phyloP scores from a whole-genome alignment of 2,329 filamentous ascomycete genomes.

The Purpureocillium lavendulum region DNA sequence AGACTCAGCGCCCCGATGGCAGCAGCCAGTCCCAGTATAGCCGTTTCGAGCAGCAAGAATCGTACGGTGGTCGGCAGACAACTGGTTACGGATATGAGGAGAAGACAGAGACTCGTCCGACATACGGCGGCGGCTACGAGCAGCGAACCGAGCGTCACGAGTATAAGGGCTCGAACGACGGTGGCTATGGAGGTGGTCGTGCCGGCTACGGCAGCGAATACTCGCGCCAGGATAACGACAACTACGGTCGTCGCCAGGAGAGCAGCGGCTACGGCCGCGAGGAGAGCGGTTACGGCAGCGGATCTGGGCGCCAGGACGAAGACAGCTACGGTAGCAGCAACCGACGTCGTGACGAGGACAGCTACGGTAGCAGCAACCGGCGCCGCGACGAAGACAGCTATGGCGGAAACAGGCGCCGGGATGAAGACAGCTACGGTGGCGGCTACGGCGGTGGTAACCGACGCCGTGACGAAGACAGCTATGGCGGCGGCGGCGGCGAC shows the following conservation, averaged over 20 bases:
- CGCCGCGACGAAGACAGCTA: constrained; percentile 6
- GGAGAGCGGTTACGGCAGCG: constrained; percentile 14
- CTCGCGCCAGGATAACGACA: not conserved
- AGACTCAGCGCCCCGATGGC: constrained; percentile 51
- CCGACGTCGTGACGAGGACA: constrained; percentile 4
- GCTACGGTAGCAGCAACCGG: constrained; percentile 7
- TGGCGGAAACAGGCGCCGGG: constrained; percentile 9
- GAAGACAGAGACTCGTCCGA: constrained; percentile 42
- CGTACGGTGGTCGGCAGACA: constrained; percentile 25
- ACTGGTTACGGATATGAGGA: constrained; percentile 51
- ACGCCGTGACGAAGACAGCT: constrained; percentile 10
- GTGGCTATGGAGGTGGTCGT: constrained; percentile 11
- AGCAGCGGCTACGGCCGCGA: constrained; percentile 16
- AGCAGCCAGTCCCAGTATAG: constrained; percentile 51
- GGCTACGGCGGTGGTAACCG: constrained; percentile 2
- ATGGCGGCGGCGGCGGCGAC: constrained; percentile 11
- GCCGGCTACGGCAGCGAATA: constrained; percentile 10
- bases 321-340: constrained; percentile 15
- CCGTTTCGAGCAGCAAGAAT: constrained; percentile 50
- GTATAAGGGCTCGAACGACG: constrained; percentile 26
- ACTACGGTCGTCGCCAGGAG: constrained; percentile 15
- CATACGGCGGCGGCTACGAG: constrained; percentile 47
- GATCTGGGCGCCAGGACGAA: constrained; percentile 12
- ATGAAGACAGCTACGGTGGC: constrained; percentile 12
- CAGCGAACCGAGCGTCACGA: constrained; percentile 47